Conservation (phyloP, 345 rosid genomes). For the Citrus inodora region DNA sequence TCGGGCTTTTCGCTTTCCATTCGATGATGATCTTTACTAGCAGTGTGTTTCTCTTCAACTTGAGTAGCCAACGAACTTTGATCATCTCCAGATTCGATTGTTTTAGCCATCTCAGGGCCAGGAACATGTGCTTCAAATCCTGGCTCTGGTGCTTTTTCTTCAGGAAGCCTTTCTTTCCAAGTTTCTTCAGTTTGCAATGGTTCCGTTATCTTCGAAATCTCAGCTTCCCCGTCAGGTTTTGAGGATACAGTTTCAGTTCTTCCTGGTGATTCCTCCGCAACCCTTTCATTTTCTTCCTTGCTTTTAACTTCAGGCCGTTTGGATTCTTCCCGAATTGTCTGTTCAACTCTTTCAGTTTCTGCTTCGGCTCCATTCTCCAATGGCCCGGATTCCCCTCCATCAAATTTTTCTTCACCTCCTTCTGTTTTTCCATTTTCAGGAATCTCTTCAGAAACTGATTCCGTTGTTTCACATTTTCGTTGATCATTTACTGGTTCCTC, state of each 20-base stretch:
- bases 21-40: neutral
- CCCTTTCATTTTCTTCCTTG: slow-evolving; percentile 7
- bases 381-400: slow-evolving; percentile 1
- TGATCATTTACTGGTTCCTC: slow-evolving; percentile 1
- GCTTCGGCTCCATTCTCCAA: neutral
- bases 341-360: slow-evolving; percentile 19
- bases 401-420: neutral
- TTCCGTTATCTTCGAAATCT: neutral
- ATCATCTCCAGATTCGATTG: neutral
- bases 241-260: neutral
- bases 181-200: slow-evolving; percentile 2
- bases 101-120: neutral
- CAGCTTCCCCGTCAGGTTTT: slow-evolving; percentile 4
- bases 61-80: neutral
- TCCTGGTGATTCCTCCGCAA: neutral
- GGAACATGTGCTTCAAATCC: neutral
- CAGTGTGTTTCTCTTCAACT: slow-evolving; percentile 2
- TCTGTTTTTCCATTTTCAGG: slow-evolving; percentile 14
- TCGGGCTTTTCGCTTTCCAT: neutral
- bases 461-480: neutral
- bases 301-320: slow-evolving; percentile 4
- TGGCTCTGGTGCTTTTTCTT: slow-evolving; percentile 1
- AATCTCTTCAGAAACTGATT: neutral
- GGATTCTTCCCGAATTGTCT: neutral
- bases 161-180: slow-evolving; percentile 1